phyloP scores from a whole-genome alignment of 2,329 filamentous ascomycete species.

The Fusarium tjaetaba region DNA sequence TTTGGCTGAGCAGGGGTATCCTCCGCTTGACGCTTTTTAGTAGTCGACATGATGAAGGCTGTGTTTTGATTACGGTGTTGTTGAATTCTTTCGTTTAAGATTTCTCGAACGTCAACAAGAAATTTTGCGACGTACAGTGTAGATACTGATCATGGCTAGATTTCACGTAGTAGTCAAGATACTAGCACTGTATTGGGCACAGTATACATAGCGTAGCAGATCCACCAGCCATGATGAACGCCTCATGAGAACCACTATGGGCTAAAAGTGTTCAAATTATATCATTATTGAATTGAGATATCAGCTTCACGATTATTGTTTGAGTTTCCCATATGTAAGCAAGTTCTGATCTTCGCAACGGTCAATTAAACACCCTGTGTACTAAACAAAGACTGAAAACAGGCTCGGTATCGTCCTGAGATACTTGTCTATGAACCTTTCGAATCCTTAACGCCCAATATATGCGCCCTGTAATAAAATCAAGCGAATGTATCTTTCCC shows the following conservation, averaged over 20 bases:
- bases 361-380: background rate
- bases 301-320: background rate
- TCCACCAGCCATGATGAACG: conserved; percentile 28
- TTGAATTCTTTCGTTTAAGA: conserved; percentile 7
- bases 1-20: conserved; percentile 53
- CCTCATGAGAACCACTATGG: conserved; percentile 9
- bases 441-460: conserved; percentile 28
- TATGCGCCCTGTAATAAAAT: conserved; percentile 5
- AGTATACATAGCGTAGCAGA: background rate
- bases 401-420: background rate
- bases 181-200: conserved; percentile 19
- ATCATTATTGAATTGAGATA: background rate
- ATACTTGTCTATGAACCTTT: conserved; percentile 10
- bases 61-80: conserved; percentile 7
- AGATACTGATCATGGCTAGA: background rate
- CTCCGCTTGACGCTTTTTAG: conserved; percentile 67
- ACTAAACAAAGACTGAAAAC: background rate
- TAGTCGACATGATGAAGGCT: conserved; percentile 50
- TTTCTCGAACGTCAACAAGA: conserved; percentile 31
- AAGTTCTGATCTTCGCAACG: background rate
- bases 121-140: conserved; percentile 42
- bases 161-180: fast-evolving
- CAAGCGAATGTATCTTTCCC: background rate
- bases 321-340: too few species aligned
- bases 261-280: background rate